Percentiles rank a stretch among this genome's conserved stretches.
These are phyloP conservation scores for Trichoderma oligosporum DNA, from an alignment of 2,329 filamentous ascomycete genomes.

Conservation along the genomic window DNA sequence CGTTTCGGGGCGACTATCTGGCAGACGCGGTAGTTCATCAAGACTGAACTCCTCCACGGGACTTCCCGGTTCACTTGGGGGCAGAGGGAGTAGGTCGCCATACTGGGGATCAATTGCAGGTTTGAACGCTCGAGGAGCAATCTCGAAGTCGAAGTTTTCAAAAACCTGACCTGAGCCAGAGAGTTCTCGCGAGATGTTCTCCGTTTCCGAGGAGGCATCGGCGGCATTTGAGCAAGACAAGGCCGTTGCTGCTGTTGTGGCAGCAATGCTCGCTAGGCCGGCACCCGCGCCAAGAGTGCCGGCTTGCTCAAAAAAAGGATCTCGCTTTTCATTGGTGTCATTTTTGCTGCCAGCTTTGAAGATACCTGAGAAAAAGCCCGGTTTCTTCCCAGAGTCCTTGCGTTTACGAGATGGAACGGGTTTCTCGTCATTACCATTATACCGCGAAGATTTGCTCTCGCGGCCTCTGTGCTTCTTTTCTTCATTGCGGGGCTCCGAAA, in stretches of 20 bases:
- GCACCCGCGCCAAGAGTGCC: conserved; percentile 66
- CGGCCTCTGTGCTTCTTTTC: conserved; percentile 35
- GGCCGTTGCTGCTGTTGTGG: conserved; percentile 39
- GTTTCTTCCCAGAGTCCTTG: conserved; percentile 39
- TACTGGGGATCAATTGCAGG: conserved; percentile 64
- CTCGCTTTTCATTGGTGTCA: conserved; percentile 36
- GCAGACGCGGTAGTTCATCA: conserved; percentile 50
- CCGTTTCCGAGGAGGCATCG: conserved; percentile 41
- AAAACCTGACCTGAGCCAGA: conserved; percentile 26
- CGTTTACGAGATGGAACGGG: conserved; percentile 40
- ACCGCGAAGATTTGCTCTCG: conserved; percentile 20
- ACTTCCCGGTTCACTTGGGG: conserved; percentile 55
- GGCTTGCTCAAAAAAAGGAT: conserved; percentile 71
- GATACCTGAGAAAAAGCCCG: conserved; percentile 47
- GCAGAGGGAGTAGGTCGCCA: conserved; percentile 61
- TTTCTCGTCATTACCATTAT: conserved; percentile 45
- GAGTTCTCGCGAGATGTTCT: conserved; percentile 30
- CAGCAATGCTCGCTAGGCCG: conserved; percentile 55
- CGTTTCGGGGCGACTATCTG: conserved; percentile 58
- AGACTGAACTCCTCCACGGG: conserved; percentile 35
- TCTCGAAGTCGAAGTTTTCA: conserved; percentile 53
- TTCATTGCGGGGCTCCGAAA: conserved; percentile 42
- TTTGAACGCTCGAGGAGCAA: conserved; percentile 55
- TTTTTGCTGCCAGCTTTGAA: conserved; percentile 38
- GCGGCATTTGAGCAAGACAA: conserved; percentile 44